Evolutionary conservation across 2,329 filamentous ascomycete species (phyloP), one percentile per base, ranked within the genome.

Genomic region (Fusarium citri): DNA sequence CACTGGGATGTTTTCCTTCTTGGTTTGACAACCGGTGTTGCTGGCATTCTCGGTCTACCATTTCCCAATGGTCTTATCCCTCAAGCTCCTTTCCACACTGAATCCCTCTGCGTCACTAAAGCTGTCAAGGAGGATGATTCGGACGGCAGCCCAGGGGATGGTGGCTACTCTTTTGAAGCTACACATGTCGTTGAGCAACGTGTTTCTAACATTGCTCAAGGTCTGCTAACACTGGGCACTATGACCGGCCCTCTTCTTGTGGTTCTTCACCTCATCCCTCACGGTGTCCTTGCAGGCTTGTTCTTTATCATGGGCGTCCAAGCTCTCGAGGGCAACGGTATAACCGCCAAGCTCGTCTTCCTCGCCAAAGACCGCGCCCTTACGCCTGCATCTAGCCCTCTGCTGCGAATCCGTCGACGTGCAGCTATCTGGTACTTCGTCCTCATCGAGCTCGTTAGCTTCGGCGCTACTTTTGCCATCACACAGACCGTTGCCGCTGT

Each of bases 221-320:
- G 92, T 6, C 86, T 95, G 1, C 83, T 95, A 5, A 94, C 92
- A 0, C 86, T 95, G 7, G 91, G 91, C 46, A 94, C 92, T 62
- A 94, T 94, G 91, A 87, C 89, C 1, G 90, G 90, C 0, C 92
- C 92, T 0, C 83, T 95, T 4, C 86, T 95, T 2, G 81, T 90
- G 22, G 91, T 94, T 18, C 83, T 95, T 12, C 90, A 94, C 74
- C 86, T 94, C 12, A 92, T 95, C 70, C 93, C 92, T 0, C 92
- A 94, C 76, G 92, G 90, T 64, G 92, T 94, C 3, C 86, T 95
- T 58, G 92, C 92, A 0, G 92, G 92, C 0, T 85, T 95, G 26
- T 95, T 95, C 84, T 94, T 94, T 80, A 87, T 94, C 77, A 94
- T 95, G 92, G 92, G 92, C 43, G 85, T 93, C 64, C 91, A 94